Base-by-base conservation (phyloP, 2,329 filamentous ascomycete species). In the Metarhizium brunneum region DNA sequence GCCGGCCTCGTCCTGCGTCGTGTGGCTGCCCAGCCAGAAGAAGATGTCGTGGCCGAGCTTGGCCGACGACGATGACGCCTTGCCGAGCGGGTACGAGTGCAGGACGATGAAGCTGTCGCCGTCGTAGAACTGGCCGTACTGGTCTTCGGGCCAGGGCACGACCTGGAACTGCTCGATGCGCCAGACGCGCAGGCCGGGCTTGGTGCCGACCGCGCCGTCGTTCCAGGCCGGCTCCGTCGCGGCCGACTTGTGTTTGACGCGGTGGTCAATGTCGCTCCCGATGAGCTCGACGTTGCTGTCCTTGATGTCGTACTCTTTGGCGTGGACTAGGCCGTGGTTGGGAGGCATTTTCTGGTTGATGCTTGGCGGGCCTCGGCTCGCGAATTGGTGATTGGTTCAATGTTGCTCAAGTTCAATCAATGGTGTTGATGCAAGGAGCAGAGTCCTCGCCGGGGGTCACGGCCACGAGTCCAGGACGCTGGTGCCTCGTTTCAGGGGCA, bases 71-170 rank as follows among this genome's bases (percentile, higher is more conserved):
- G 62, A 58, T 35, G 62, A 58, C 4, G 68, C 68, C 40, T 72
- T 69, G 47, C 72, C 76, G 36, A 82, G 64, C 61, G 79, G 77
- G 67, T 79, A 80, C 4, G 83, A 82, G 65, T 83, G 73, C 50
- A 88, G 73, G 4, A 87, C 71, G 56, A 87, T 84, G 65, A 84
- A 88, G 69, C 83, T 86, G 66, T 87, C 85, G 35, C 84, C 84
- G 51, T 87, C 81, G 67, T 81, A 80, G 66, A 87, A 88, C 52
- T 80, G 72, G 52, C 84, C 84, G 55, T 80, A 73, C 49, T 75
- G 75, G 16, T 78, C 70, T 56, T 73, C 71, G 2, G 84, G 82
- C 80, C 82, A 85, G 2, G 80, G 69, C 32, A 86, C 71, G 4
- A 87, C 83, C 63, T 84, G 72, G 61, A 88, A 87, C 54, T 84